Evolutionary conservation across 805 yeast species (phyloP), one percentile per base, ranked within the genome.

Genomic region (Yarrowia yakushimensis): DNA sequence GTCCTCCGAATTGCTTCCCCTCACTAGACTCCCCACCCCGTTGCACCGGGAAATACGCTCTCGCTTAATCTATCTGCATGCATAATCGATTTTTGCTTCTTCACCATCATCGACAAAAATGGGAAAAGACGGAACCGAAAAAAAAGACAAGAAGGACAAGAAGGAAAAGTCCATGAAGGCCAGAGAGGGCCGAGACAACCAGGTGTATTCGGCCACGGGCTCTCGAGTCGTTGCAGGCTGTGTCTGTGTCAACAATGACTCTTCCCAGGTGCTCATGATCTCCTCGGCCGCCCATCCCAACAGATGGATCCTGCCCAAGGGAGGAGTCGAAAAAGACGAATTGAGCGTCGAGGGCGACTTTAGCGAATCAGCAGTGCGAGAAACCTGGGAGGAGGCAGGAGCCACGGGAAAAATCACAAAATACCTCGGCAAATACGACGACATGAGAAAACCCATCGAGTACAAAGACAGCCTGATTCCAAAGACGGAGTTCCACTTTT

Each of bases 371-470:
- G 97, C 97, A 0, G 77, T 81, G 17, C 79, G 99, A 64, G 99
- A 94, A 71, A 89, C 96, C 0, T 94, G 99, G 99, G 99, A 94
- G 73, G 99, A 94, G 75, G 94, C 96, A 0, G 99, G 99, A 0
- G 88, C 88, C 23, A 81, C 81, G 34, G 97, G 97, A 8, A 75
- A 72, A 17, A 78, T 91, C 4, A 69, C 77, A 4, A 68, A 70
- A 41, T 78, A 79, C 64, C 75, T 93, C 42, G 96, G 93, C 0
- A 77, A 82, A 0, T 85, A 88, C 25, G 81, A 81, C 50, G 97
- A 92, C 66, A 70, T 72, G 72, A 72, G 85, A 63, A 81, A 82
- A 3, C 79, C 81, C 15, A 77, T 80, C 67, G 71, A 68, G 33
- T 80, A 81, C 81, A 65, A 68, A 4, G 72, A 71, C 10, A 71